Conservation (phyloP, 1,284 basidiomycete genomes). For the Pulchroboletus neoregius region DNA sequence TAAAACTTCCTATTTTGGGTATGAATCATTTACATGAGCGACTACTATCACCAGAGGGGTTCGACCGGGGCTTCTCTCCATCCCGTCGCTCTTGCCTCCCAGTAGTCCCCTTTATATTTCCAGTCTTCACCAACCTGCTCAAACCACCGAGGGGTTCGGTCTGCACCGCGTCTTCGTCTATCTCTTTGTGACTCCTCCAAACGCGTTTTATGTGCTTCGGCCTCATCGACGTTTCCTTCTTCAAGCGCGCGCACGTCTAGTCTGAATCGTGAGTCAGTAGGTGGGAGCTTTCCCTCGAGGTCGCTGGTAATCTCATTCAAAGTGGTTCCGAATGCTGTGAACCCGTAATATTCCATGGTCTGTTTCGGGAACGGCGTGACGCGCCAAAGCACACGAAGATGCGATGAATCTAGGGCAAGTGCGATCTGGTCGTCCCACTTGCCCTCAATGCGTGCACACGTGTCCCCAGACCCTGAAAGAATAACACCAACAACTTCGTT, state of each 20-base stretch:
- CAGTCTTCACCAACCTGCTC: slow-evolving; percentile 67
- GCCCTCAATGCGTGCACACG: slow-evolving; percentile 63
- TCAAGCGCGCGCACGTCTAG: slow-evolving; percentile 88
- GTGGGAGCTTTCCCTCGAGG: slow-evolving; percentile 64
- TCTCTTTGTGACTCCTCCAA: slow-evolving; percentile 76
- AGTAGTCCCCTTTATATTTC: slow-evolving; percentile 77
- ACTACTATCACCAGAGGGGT: slow-evolving; percentile 56
- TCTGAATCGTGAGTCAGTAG: slow-evolving; percentile 82
- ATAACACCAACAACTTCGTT: slow-evolving; percentile 71
- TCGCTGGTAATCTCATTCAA: slow-evolving; percentile 80
- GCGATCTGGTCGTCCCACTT: slow-evolving; percentile 81
- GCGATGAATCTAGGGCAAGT: slow-evolving; percentile 60
- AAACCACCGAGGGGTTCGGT: slow-evolving; percentile 69
- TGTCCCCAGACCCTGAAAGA: slow-evolving; percentile 50
- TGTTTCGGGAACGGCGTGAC: slow-evolving; percentile 71
- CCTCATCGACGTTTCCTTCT: slow-evolving; percentile 71
- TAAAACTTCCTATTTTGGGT: slow-evolving; percentile 13
- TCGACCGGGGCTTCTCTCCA: slow-evolving; percentile 53
- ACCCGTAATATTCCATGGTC: slow-evolving; percentile 74
- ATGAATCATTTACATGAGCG: too few relatives aligned
- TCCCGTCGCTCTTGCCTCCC: slow-evolving; percentile 64
- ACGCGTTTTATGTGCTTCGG: slow-evolving; percentile 72
- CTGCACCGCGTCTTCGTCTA: slow-evolving; percentile 53
- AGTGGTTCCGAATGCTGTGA: slow-evolving; percentile 75
- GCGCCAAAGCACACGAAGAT: slow-evolving; percentile 75